Conservation (phyloP, 176 grass and related monocot genomes). For the Oryza glaberrima region DNA sequence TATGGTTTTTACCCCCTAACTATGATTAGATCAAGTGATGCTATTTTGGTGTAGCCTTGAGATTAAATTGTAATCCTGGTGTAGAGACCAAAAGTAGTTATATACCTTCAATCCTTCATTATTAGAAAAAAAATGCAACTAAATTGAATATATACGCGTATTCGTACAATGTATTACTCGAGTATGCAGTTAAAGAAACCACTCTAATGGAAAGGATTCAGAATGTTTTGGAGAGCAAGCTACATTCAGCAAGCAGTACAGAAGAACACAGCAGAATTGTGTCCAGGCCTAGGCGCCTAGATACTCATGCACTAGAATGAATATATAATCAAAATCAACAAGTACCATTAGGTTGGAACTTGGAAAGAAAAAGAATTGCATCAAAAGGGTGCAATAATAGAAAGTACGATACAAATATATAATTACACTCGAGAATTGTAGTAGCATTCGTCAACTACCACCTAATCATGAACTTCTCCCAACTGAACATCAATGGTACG, state of each 20-base stretch:
- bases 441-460: background rate
- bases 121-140: too few relatives aligned
- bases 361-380: background rate
- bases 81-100: too few relatives aligned
- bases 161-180: too few relatives aligned
- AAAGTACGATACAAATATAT: background rate
- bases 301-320: background rate
- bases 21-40: too few relatives aligned
- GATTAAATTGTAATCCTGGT: background rate
- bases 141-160: too few relatives aligned
- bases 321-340: background rate
- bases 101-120: too few relatives aligned
- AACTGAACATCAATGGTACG: slow-evolving; percentile 27
- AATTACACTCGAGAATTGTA: background rate
- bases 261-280: too few relatives aligned
- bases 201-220: too few relatives aligned
- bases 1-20: too few relatives aligned
- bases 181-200: too few relatives aligned
- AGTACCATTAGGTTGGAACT: background rate
- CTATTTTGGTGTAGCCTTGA: background rate
- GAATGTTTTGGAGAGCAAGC: too few relatives aligned
- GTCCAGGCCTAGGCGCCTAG: background rate
- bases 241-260: too few relatives aligned
- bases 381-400: background rate
- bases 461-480: slow-evolving; percentile 27